Evolutionary conservation across 2,329 filamentous ascomycete species (phyloP), one percentile per base, ranked within the genome.

Genomic region (Pestalotiopsis sp.): DNA sequence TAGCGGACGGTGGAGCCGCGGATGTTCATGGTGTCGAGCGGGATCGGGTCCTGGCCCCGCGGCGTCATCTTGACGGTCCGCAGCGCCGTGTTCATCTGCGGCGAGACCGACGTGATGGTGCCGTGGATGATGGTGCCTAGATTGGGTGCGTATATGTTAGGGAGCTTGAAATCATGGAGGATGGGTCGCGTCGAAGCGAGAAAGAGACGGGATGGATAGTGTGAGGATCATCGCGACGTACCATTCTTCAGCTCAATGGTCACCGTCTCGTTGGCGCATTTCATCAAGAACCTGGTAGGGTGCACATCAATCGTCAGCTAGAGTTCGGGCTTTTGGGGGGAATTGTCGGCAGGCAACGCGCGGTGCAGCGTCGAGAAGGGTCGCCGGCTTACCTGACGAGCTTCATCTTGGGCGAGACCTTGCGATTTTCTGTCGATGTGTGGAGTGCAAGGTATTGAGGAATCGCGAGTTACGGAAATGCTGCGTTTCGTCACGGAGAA

Each of bases 191-290:
- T 27, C 6, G 11, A 13, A 6, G 11, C 12, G 14, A 13, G 57
- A 2, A 27, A 4, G 7, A 23, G n/a, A 23, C 20, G 23, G 27
- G 5, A 17, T 14, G 57, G 27, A 17, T 12, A 27, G n/a, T 5
- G 23, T 59, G 12, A 7, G 9, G 57, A 14, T 25, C 9, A 59
- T 17, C 20, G 17, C 17, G 59, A 75, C 81, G 60, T 86, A 96
- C 95, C 96, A 89, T 98, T 98, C 83, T 99, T 99, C 75, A 99
- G 87, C 83, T 99, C 96, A 82, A 99, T 93, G 59, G 95, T 98
- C 77, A 98, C 96, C 77, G 96, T 97, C 86, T 99, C 96, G 83
- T 98, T 98, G 83, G 93, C 91, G 83, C 95, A 98, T 87, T 99
- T 99, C 95, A 98, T 98, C 76, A 99, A 87, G 83, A 99, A 99